A percentile compares a stretch with the other conserved stretches of the same genome.
Evolutionary conservation across 257 asterid species (phyloP).

Genomic region (Plantago ovata): DNA sequence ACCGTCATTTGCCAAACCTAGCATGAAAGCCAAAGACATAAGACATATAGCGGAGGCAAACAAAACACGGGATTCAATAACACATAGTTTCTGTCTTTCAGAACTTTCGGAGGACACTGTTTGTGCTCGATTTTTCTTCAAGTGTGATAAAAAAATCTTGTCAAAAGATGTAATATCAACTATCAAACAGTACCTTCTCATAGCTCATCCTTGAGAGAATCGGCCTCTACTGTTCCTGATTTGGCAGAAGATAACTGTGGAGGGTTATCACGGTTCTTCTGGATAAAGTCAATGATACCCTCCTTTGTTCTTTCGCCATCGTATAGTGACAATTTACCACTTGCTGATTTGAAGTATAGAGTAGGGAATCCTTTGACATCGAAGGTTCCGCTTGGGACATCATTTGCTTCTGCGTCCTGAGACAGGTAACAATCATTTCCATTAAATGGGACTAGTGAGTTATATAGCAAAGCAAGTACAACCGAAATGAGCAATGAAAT

Average conservation of each 20-base stretch:
- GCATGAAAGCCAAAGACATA: constrained; percentile 12
- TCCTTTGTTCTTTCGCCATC: constrained; percentile 71
- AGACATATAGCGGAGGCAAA: background rate
- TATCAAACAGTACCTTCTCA: constrained; percentile 32
- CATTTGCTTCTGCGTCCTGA: constrained; percentile 81
- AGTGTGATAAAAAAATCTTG: background rate
- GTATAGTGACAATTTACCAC: constrained; percentile 44
- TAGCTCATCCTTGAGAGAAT: constrained; percentile 61
- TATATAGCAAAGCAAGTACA: background rate
- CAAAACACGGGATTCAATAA: no score
- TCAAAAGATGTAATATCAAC: background rate
- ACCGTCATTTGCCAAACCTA: constrained; percentile 23
- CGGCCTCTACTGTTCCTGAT: constrained; percentile 23
- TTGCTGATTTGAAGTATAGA: constrained; percentile 66
- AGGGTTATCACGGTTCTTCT: constrained; percentile 42
- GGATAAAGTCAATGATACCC: constrained; percentile 50
- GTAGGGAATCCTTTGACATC: constrained; percentile 76
- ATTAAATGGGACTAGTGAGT: background rate
- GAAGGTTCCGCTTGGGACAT: constrained; percentile 50
- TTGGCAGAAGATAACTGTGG: constrained; percentile 24
- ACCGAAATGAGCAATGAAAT: constrained; percentile 2
- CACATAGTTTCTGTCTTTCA: background rate
- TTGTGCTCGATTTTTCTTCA: background rate
- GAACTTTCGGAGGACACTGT: background rate
- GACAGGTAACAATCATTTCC: constrained; percentile 2